Evolutionary conservation across 2,329 filamentous ascomycete species (phyloP), one percentile per base, ranked within the genome.

Genomic region (Ploettnerulaceae sp.): DNA sequence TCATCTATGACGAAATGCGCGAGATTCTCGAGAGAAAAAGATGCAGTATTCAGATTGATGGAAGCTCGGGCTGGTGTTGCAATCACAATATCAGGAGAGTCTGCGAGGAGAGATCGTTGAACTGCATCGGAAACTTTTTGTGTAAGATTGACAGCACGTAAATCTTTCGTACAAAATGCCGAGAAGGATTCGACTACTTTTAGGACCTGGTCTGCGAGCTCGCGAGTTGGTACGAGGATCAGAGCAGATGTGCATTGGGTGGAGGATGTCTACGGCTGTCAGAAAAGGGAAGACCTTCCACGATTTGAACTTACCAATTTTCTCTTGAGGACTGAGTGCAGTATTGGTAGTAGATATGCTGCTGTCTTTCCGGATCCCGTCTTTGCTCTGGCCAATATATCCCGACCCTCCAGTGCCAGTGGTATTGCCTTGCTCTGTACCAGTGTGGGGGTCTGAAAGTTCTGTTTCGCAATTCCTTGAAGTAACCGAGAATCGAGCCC

Each of bases 311-410:
- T 14, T 66, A 83, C 80, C 58, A 76, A 69, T 68, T 95, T 95
- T 56, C 80, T 79, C 63, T 84, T 86, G 46, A 98, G 70, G 52
- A 95, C 86, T 26, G 79, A 78, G 57, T 95, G 86, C 12, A 98
- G 69, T n/a, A 95, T 76, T 1, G 93, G 93, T 32, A 98, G 75
- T 5, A 95, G 72, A 64, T 97, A 97, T 39, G 93, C 91, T n/a
- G 89, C 89, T 8, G 93, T 98, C 74, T 98, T 98, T 57, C 93
- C 93, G 3, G 90, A 95, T 9, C 93, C 93, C 4, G 93, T 97
- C 67, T 91, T 94, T 28, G 91, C 89, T 62, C 91, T 89, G 45
- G 89, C 90, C 29, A 97, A 73, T 37, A 98, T 82, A 73, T 97
- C 89, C 61, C 88, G 84, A 9, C 93, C 91, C 54, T 89, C 81